Percentiles rank a stretch among this genome's conserved stretches.
Conservation (phyloP, 805 yeast genomes). For the Kockiozyma suomiensis region DNA sequence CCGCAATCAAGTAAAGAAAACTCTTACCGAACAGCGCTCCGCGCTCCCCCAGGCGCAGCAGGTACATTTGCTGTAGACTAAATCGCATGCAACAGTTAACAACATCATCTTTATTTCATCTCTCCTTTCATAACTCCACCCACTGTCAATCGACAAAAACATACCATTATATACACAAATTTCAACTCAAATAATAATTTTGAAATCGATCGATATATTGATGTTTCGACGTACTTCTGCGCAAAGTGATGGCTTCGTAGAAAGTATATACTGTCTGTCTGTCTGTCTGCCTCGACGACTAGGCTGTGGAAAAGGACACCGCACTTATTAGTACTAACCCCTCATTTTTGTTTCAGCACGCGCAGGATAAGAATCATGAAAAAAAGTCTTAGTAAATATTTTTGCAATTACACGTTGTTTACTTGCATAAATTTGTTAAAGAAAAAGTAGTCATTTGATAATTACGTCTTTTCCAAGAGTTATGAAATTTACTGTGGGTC, state of each 20-base stretch:
- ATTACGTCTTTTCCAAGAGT: neutral
- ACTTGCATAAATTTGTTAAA: no score
- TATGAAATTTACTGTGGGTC: no score
- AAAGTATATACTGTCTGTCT: no score
- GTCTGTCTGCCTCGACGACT: no score
- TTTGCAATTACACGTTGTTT: no score
- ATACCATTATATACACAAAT: neutral
- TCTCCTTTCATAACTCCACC: neutral
- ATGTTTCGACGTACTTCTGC: neutral
- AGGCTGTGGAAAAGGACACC: no score
- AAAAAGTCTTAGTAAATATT: no score
- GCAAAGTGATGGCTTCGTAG: no score
- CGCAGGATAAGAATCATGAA: no score
- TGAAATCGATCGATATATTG: neutral
- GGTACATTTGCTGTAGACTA: constrained; percentile 35
- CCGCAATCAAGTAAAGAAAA: neutral
- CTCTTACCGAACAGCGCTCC: constrained; percentile 32
- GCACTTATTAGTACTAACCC: neutral
- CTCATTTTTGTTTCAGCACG: neutral
- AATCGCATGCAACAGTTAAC: no score
- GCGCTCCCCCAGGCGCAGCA: constrained; percentile 36
- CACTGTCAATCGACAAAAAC: neutral
- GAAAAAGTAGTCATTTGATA: no score
- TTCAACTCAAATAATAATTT: neutral
- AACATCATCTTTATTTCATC: neutral